phyloP scores from a whole-genome alignment of 768 basidiomycete genomes.

The Tulasnella sp. region DNA sequence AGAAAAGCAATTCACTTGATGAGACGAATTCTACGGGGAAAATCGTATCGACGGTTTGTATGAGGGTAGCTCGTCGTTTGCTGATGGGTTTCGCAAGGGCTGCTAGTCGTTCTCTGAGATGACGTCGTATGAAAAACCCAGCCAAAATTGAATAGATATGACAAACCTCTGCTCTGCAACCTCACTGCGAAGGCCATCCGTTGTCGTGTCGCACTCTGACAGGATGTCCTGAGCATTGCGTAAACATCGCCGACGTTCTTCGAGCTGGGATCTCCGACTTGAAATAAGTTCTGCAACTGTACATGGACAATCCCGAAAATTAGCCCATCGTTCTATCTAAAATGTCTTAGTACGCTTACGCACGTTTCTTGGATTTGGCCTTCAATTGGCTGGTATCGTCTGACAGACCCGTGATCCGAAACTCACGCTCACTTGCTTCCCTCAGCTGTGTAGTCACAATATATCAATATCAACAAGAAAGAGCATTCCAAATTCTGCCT shows the following conservation, averaged over 20 bases:
- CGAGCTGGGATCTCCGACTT: constrained; percentile 15
- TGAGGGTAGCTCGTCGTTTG: constrained; percentile 28
- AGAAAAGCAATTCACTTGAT: constrained; percentile 75
- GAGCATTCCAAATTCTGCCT: constrained; percentile 15
- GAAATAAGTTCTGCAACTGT: constrained; percentile 6
- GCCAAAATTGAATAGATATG: constrained; percentile 10
- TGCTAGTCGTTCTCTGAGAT: constrained; percentile 35
- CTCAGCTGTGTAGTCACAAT: constrained; percentile 36
- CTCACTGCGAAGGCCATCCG: constrained; percentile 18
- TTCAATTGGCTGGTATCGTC: too few relatives aligned
- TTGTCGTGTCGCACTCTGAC: constrained; percentile 24
- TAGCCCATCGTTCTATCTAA: too few relatives aligned
- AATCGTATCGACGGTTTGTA: constrained; percentile 59
- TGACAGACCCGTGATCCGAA: constrained; percentile 39
- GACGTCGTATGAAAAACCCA: constrained; percentile 17
- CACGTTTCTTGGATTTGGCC: too few relatives aligned
- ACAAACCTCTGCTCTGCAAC: background rate
- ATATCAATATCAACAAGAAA: constrained; percentile 23
- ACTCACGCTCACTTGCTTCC: constrained; percentile 53
- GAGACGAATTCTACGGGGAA: constrained; percentile 84
- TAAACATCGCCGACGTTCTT: constrained; percentile 14
- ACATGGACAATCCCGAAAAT: background rate
- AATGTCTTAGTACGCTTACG: too few relatives aligned
- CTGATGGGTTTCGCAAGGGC: constrained; percentile 38
- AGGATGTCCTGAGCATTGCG: constrained; percentile 19